Evolutionary conservation across 805 yeast genomes (phyloP).

Genomic region (Candida odintsovae): DNA sequence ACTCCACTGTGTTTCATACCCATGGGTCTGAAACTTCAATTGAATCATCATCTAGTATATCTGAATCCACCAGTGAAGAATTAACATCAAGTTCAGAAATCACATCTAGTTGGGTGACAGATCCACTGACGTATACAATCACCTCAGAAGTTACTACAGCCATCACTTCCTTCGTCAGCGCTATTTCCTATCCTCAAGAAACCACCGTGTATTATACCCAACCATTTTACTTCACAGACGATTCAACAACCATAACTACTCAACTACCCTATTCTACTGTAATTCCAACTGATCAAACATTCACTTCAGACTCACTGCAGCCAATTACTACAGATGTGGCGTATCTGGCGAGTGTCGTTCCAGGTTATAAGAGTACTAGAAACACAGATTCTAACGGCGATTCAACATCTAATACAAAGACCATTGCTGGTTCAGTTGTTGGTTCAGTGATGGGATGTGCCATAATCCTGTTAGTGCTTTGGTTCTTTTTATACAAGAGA

Average conservation of each 20-base stretch:
- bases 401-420: conserved; percentile 6
- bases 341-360: conserved; percentile 9
- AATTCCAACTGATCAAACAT: conserved; percentile 1
- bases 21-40: background rate
- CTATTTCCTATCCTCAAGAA: conserved; percentile 2
- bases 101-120: background rate
- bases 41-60: background rate
- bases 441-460: conserved; percentile 20
- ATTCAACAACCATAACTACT: conserved; percentile 16
- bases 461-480: conserved; percentile 8
- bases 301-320: background rate
- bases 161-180: background rate
- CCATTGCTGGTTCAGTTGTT: conserved; percentile 24
- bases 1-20: background rate
- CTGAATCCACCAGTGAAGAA: too few species aligned
- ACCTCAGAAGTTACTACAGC: background rate
- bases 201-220: conserved; percentile 18
- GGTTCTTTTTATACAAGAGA: conserved; percentile 14
- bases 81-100: background rate
- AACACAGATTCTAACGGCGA: background rate
- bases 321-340: conserved; percentile 18
- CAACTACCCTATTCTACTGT: conserved; percentile 14
- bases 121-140: background rate
- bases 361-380: conserved; percentile 3
- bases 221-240: conserved; percentile 14